phyloP scores from a whole-genome alignment of 2,329 filamentous ascomycete genomes.

The Aspergillus sp. region DNA sequence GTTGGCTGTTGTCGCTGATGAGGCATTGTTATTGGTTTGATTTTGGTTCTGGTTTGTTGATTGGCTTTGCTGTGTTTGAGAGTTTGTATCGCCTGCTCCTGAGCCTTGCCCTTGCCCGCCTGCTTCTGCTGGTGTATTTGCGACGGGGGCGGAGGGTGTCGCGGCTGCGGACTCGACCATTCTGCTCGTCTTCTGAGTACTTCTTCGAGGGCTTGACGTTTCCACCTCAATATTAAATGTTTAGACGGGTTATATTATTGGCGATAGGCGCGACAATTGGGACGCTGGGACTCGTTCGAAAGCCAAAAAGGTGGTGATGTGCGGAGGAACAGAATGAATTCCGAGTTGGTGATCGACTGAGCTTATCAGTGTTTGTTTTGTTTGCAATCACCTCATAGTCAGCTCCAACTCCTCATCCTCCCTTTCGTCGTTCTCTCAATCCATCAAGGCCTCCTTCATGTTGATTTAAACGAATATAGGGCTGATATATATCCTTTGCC shows the following conservation, averaged over 20 bases:
- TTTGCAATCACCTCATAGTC: conserved; percentile 32
- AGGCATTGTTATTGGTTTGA: not conserved
- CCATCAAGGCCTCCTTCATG: not conserved
- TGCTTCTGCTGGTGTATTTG: not conserved
- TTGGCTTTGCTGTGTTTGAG: not conserved
- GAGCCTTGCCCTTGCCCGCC: not conserved
- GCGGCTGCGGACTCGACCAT: conserved; percentile 45
- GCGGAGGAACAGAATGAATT: conserved; percentile 2
- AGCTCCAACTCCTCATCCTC: not conserved
- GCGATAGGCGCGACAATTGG: not conserved
- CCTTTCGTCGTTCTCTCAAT: not conserved
- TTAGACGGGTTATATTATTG: not conserved
- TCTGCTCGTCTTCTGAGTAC: not conserved
- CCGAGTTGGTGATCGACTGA: conserved; percentile 10
- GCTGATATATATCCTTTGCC: not conserved
- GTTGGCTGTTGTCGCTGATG: conserved; percentile 1
- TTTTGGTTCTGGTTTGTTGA: not conserved
- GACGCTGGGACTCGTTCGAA: not conserved
- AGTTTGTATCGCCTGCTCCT: not conserved
- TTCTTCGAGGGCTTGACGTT: not conserved
- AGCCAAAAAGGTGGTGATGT: not conserved
- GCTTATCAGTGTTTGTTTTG: conserved; percentile 35
- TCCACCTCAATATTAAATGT: not conserved
- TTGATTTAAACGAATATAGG: not conserved
- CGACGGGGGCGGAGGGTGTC: conserved; percentile 16